Conservation (phyloP, 1,284 basidiomycete species). For the Pterulicium gracile region DNA sequence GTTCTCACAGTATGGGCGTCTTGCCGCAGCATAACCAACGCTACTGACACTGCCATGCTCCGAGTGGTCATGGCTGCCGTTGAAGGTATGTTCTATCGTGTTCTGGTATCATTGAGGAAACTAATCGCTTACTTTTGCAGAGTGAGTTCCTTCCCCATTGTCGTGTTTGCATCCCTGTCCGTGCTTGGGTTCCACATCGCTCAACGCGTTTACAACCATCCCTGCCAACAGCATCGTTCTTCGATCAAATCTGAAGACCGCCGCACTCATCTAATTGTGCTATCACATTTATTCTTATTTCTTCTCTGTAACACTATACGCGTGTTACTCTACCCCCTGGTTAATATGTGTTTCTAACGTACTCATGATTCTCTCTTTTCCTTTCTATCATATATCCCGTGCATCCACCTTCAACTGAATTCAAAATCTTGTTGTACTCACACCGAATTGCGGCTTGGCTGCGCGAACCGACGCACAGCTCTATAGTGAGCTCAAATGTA, state of each 20-base stretch:
- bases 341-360: neutral
- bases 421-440: neutral
- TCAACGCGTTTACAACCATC: constrained; percentile 14
- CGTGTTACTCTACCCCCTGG: neutral
- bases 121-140: constrained; percentile 33
- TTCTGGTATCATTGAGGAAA: no score
- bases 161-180: constrained; percentile 13
- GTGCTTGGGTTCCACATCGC: constrained; percentile 4
- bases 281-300: constrained; percentile 10
- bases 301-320: constrained; percentile 3
- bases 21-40: constrained; percentile 80
- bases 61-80: constrained; percentile 91
- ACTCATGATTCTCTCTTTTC: neutral
- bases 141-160: constrained; percentile 52
- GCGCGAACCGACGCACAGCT: neutral
- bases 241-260: constrained; percentile 27
- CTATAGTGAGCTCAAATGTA: neutral
- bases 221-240: constrained; percentile 25
- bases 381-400: neutral
- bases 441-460: neutral
- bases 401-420: neutral
- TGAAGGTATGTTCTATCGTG: constrained; percentile 50
- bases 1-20: neutral
- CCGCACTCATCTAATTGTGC: constrained; percentile 23
- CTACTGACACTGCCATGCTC: constrained; percentile 87